Evolutionary conservation across 345 rosid species (phyloP), one percentile per base, ranked within the genome.

Genomic region (Kandelia obovata): DNA sequence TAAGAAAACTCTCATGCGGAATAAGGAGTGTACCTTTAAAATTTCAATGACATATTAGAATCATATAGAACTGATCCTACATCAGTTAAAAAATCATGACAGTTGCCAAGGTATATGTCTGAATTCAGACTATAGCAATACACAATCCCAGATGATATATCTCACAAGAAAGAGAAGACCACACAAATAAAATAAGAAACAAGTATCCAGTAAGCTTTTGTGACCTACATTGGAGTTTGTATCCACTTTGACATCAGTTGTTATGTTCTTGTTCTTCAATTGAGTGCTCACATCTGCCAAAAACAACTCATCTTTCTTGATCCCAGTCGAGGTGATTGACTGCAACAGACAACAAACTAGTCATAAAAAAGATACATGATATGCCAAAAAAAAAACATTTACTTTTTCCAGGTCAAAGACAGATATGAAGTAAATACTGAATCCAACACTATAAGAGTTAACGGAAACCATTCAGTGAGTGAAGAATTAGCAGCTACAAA

Each of bases 201-300:
- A n/a, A 71, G 56, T 53, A 43, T 10, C 58, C 37, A 46, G n/a
- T 21, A 31, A 61, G 7, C 43, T 21, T 20, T 43, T 17, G 15
- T 8, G 37, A 73, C 97, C 80, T 78, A 91, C 97, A 52, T 92
- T 89, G 58, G 97, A 64, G 58, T 66, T 66, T 10, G 81, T 78
- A 65, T 78, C 81, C 19, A 78, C 81, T 70, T 78, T 78, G 10
- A 78, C 53, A 66, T 78, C 78, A 46, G 81, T 73, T 21, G 81
- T 78, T 65, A 78, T 66, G 60, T 78, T 78, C 68, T 78, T 78
- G 71, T 73, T 78, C 81, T 78, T 73, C 26, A 69, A 65, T 62
- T 78, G 74, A 60, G 63, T 70, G 78, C 68, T 78, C 58, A 78
- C 75, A 65, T 78, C 81, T 0, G 72, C 81, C 67, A 73, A 61